These are phyloP conservation scores for Tylopilus sp. DNA, from an alignment of 1,284 basidiomycete genomes.

Conservation along the genomic window DNA sequence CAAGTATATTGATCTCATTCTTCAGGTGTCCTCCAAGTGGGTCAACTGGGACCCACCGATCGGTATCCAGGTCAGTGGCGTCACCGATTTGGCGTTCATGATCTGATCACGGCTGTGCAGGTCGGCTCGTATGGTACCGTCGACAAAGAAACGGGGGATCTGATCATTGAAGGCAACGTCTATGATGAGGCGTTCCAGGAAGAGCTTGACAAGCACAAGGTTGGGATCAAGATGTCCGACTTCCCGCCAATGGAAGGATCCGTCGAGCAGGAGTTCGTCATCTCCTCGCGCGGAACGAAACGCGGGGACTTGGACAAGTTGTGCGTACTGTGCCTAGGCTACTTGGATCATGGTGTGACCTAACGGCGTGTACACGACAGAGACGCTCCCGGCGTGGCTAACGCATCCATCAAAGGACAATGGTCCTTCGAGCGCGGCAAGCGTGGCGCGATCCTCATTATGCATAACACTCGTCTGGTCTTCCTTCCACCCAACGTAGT, in stretches of 20 bases:
- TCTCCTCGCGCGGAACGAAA: conserved; percentile 25
- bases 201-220: conserved; percentile 10
- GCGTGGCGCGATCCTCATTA: conserved; percentile 29
- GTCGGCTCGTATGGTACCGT: conserved; percentile 27
- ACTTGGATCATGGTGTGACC: too few species aligned
- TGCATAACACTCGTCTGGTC: conserved; percentile 21
- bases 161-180: conserved; percentile 25
- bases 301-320: neutral
- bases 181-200: conserved; percentile 20
- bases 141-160: conserved; percentile 22
- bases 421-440: conserved; percentile 30
- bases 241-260: conserved; percentile 7
- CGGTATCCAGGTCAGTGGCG: conserved; percentile 18
- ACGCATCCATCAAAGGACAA: conserved; percentile 26
- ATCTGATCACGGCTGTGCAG: conserved; percentile 8
- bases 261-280: conserved; percentile 23
- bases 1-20: conserved; percentile 17
- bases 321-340: conserved; percentile 22
- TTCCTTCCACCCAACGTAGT: conserved; percentile 19
- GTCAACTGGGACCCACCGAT: conserved; percentile 35
- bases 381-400: conserved; percentile 19
- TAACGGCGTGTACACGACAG: too few species aligned
- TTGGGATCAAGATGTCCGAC: conserved; percentile 10
- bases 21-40: conserved; percentile 26
- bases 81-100: neutral